Evolutionary conservation across 2,329 filamentous ascomycete species (phyloP).

Genomic region (Tolypocladium tropicale): DNA sequence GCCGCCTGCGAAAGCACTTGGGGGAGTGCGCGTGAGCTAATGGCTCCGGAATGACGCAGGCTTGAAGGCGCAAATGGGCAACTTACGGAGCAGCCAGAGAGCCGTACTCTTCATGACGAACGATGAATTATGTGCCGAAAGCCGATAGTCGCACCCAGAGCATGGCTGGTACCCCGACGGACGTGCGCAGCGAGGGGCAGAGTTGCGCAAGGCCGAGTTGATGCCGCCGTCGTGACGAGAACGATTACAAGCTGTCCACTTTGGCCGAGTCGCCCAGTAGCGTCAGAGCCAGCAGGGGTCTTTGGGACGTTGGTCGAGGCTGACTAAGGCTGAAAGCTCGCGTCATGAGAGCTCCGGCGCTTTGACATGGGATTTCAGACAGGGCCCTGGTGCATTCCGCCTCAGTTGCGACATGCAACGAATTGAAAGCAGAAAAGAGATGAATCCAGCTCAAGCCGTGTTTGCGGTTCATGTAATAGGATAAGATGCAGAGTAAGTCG

Average conservation of each 20-base stretch:
- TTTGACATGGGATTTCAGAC: no score
- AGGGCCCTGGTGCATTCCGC: no score
- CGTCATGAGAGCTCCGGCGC: not conserved
- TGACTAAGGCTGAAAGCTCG: conserved; percentile 2
- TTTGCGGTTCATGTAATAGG: not conserved
- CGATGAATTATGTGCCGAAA: conserved; percentile 22
- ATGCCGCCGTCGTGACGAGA: conserved; percentile 1
- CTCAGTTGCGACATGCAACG: not conserved
- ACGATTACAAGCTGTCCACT: conserved; percentile 9
- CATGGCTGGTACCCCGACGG: conserved; percentile 14
- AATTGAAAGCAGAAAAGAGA: not conserved
- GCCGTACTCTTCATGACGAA: conserved; percentile 29
- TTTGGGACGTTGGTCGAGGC: not conserved
- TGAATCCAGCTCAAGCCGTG: not conserved
- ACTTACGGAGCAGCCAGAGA: conserved; percentile 33
- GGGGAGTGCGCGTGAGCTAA: conserved; percentile 12
- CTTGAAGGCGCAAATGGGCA: conserved; percentile 1
- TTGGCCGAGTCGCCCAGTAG: not conserved
- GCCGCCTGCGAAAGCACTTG: conserved; percentile 38
- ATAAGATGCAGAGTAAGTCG: not conserved
- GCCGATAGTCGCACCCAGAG: conserved; percentile 10
- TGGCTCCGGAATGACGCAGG: conserved; percentile 3
- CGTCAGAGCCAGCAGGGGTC: not conserved
- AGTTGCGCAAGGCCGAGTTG: not conserved
- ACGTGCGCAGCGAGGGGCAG: not conserved